phyloP scores from a whole-genome alignment of 2,329 filamentous ascomycete species.

The Pseudocercospora musae region DNA sequence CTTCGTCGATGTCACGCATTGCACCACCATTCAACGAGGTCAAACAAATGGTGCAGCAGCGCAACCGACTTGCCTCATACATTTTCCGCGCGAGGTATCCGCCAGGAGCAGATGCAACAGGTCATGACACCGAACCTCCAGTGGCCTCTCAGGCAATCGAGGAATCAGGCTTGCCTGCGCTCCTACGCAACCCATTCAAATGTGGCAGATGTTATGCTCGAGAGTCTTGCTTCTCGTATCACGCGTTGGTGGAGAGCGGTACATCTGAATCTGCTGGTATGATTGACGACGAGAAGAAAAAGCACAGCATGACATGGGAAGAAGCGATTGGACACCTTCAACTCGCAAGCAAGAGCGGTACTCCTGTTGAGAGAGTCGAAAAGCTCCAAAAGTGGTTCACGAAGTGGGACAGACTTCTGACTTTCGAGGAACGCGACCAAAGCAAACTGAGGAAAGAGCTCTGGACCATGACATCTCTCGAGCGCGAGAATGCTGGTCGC shows the following conservation, averaged over 20 bases:
- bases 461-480: slow-evolving; percentile 90
- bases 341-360: slow-evolving; percentile 8
- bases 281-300: slow-evolving; percentile 56
- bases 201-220: slow-evolving; percentile 91
- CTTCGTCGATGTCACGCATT: slow-evolving; percentile 78
- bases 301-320: slow-evolving; percentile 56
- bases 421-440: slow-evolving; percentile 88
- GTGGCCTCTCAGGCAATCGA: slow-evolving; percentile 24
- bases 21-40: slow-evolving; percentile 83
- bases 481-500: slow-evolving; percentile 81
- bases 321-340: slow-evolving; percentile 58
- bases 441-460: slow-evolving; percentile 84
- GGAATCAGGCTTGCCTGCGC: slow-evolving; percentile 70
- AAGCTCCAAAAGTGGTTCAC: slow-evolving; percentile 77
- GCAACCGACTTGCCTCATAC: slow-evolving; percentile 83
- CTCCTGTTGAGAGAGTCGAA: slow-evolving; percentile 55
- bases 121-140: not conserved
- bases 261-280: slow-evolving; percentile 77
- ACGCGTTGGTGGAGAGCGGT: slow-evolving; percentile 83
- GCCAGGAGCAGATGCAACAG: not conserved
- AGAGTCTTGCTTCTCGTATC: slow-evolving; percentile 85
- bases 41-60: slow-evolving; percentile 93
- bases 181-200: slow-evolving; percentile 76
- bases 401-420: slow-evolving; percentile 91
- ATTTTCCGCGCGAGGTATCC: slow-evolving; percentile 53